Evolutionary conservation across 1,284 basidiomycete species (phyloP), one percentile per base, ranked within the genome.

Genomic region (Leccinum pallidistipes): DNA sequence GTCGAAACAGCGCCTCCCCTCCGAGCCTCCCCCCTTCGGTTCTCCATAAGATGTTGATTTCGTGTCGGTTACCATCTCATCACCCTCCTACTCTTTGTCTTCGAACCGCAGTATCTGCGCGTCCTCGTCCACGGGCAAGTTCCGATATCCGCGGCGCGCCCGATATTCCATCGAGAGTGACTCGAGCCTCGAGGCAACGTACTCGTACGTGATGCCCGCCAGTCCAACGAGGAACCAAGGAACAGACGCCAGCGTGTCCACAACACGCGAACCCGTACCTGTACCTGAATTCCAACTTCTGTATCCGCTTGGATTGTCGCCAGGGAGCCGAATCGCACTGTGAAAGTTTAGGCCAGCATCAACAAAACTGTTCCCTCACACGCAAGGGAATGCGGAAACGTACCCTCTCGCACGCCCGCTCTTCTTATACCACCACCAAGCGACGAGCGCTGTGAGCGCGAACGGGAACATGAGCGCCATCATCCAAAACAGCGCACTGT

Each of bases 141-240:
- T 83, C 67, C 94, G 81, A 72, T 96, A 96, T n/a, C 91, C 91
- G 45, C 84, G 77, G 55, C 86, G 79, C 18, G 81, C 65, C 11
- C 81, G 78, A 68, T 84, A 80, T 18, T 80, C 72, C 12, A 78
- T 66, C 3, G 77, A 70, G 50, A 81, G 67, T 1, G 73, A 74
- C 8, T 83, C 82, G 45, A 83, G 63, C 51, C 73, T 77, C 18
- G 83, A 85, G 0, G 79, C 71, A 0, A 86, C 78, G 74, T 82
- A 86, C 74, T 86, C 88, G 79, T 80, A 91, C n/a, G 83, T 89
- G 57, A 93, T 87, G 9, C 89, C 85, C 0, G 81, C 83, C 21
- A 95, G 68, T 18, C 94, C 95, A 56, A 97, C 68, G 56, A 95
- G 72, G 80, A 91, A 95, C 87, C 90, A 95, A 1, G 94, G 95